Conservation (phyloP, 208 protist species). For the Acanthamoeba healyi region DNA sequence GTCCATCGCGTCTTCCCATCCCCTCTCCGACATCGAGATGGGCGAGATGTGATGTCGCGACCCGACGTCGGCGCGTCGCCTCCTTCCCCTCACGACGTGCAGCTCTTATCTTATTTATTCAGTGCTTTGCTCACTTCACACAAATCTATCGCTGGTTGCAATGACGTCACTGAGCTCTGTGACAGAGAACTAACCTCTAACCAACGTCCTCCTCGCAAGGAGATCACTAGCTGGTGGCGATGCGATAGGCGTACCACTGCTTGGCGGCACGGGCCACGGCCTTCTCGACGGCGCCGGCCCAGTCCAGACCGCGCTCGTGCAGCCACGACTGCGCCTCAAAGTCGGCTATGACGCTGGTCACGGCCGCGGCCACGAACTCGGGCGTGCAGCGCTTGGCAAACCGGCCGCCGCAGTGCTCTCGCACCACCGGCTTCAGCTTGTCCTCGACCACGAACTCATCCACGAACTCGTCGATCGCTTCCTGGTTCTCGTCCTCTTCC, state of each 20-base stretch:
- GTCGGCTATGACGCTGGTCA: not conserved
- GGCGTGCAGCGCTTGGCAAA: not conserved
- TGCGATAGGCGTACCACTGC: slow-evolving; percentile 50
- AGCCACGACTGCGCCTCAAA: not conserved
- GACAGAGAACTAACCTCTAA: too few relatives aligned
- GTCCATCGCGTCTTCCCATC: not conserved
- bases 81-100: not conserved
- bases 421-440: not conserved
- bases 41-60: not conserved
- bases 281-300: not conserved
- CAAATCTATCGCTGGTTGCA: too few relatives aligned
- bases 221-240: not conserved
- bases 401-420: not conserved
- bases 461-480: slow-evolving; percentile 39
- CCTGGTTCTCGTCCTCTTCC: not conserved
- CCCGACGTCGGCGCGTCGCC: too few relatives aligned
- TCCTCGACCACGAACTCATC: slow-evolving; percentile 11
- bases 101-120: too few relatives aligned
- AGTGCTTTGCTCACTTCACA: too few relatives aligned
- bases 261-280: not conserved
- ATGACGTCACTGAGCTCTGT: too few relatives aligned
- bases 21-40: not conserved
- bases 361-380: not conserved
- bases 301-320: not conserved
- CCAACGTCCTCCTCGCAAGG: too few relatives aligned